Conservation (phyloP, 495 filamentous ascomycete genomes). For the Aspergillus nanangensis region DNA sequence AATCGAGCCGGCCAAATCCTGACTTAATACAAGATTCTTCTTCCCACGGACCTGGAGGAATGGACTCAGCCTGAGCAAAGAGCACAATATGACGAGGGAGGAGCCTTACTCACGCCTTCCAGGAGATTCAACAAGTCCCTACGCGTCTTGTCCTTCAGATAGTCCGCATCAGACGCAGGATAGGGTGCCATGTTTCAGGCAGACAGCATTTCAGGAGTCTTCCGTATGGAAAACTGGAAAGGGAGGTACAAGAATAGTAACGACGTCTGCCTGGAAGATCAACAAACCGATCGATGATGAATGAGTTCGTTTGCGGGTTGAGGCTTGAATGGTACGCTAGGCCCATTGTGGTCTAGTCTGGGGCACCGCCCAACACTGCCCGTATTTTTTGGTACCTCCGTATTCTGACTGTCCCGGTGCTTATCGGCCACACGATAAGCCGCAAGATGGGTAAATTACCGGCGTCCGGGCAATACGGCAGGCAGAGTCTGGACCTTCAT, state of each 20-base stretch:
- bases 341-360: neutral
- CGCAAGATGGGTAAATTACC: neutral
- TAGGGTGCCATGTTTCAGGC: conserved; percentile 59
- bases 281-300: too few species aligned
- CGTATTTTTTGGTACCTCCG: conserved; percentile 5
- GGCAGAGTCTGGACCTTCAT: neutral
- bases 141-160: conserved; percentile 76
- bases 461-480: conserved; percentile 8
- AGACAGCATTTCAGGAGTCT: conserved; percentile 9
- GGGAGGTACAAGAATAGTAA: neutral
- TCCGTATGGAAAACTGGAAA: too few species aligned
- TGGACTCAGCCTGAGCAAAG: conserved; percentile 15
- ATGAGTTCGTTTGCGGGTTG: conserved; percentile 14
- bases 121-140: conserved; percentile 83
- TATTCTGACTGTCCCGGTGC: conserved; percentile 12
- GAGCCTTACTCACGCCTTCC: conserved; percentile 77
- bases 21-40: conserved; percentile 96
- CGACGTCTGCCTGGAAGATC: neutral
- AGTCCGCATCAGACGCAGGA: conserved; percentile 70
- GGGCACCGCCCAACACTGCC: conserved; percentile 7
- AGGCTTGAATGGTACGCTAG: conserved; percentile 16
- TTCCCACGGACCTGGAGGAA: conserved; percentile 80
- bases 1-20: conserved; percentile 81
- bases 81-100: conserved; percentile 2
- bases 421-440: neutral